A percentile compares a stretch with the other conserved stretches of the same genome.
Evolutionary conservation across 805 yeast species (phyloP).

Genomic region (Zygosaccharomyces bisporus): DNA sequence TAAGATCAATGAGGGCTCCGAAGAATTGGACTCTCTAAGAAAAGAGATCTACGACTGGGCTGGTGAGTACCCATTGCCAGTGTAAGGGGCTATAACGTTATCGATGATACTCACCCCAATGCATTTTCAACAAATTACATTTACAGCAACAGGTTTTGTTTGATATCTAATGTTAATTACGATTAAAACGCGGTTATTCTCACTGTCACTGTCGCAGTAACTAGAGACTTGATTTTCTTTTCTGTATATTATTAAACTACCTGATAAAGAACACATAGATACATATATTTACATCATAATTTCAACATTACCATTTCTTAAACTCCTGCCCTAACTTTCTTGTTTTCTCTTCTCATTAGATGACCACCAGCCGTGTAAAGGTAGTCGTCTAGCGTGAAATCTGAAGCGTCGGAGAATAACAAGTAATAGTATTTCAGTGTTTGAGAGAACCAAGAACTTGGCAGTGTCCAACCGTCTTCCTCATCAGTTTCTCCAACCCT

Average conservation of each 20-base stretch:
- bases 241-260: slow-evolving; percentile 7
- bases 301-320: slow-evolving; percentile 12
- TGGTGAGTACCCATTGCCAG: slow-evolving; percentile 72
- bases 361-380: slow-evolving; percentile 64
- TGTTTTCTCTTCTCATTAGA: slow-evolving; percentile 40
- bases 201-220: not conserved
- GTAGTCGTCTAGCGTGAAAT: slow-evolving; percentile 48
- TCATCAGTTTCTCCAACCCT: slow-evolving; percentile 36
- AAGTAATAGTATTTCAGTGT: slow-evolving; percentile 55
- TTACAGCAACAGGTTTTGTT: slow-evolving; percentile 11
- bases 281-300: slow-evolving; percentile 11
- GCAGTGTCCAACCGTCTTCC: slow-evolving; percentile 36
- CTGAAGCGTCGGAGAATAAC: slow-evolving; percentile 43
- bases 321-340: not conserved
- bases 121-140: slow-evolving; percentile 20
- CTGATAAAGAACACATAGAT: slow-evolving; percentile 3
- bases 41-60: slow-evolving; percentile 88
- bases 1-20: slow-evolving; percentile 66
- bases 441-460: slow-evolving; percentile 56
- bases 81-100: slow-evolving; percentile 32
- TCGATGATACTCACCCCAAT: slow-evolving; percentile 8
- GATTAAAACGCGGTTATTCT: not conserved
- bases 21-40: slow-evolving; percentile 63
- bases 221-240: not conserved
- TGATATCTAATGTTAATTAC: slow-evolving; percentile 5